Conservation (phyloP, 805 yeast genomes). For the Sugiyamaella smithiae region DNA sequence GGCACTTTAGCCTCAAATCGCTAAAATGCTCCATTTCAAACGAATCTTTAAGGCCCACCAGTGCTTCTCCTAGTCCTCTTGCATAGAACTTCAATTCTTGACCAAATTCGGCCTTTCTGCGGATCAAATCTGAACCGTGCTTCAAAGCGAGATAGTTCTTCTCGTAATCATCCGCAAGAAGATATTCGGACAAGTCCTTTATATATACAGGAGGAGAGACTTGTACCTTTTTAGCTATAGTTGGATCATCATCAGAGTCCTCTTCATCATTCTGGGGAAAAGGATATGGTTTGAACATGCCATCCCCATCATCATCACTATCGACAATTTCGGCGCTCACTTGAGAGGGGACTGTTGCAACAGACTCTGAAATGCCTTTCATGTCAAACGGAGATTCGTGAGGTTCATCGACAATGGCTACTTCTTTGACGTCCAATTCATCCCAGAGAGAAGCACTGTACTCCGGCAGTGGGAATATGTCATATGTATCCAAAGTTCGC, state of each 20-base stretch:
- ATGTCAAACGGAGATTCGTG: neutral
- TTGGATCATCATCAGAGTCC: constrained; percentile 50
- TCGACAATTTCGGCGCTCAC: constrained; percentile 20
- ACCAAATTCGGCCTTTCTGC: constrained; percentile 60
- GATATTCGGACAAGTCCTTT: constrained; percentile 63
- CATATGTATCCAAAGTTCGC: constrained; percentile 5
- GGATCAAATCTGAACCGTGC: constrained; percentile 55
- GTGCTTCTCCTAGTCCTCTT: constrained; percentile 47
- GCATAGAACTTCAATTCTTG: constrained; percentile 60
- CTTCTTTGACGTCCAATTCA: neutral
- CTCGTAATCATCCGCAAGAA: constrained; percentile 48
- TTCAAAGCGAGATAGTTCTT: constrained; percentile 50
- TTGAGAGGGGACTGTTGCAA: neutral
- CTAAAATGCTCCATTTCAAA: constrained; percentile 61
- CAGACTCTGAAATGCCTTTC: neutral
- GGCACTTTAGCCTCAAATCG: constrained; percentile 56
- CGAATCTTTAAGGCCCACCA: constrained; percentile 55
- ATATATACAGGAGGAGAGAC: constrained; percentile 61
- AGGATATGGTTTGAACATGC: constrained; percentile 26
- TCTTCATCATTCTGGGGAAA: constrained; percentile 37
- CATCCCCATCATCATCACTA: constrained; percentile 33
- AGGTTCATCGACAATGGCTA: neutral
- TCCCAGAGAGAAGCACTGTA: constrained; percentile 1
- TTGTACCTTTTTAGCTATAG: constrained; percentile 37
- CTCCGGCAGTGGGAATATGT: neutral